Base-by-base conservation (phyloP, 2,329 filamentous ascomycete species). In the Lachnellula subtilissima region DNA sequence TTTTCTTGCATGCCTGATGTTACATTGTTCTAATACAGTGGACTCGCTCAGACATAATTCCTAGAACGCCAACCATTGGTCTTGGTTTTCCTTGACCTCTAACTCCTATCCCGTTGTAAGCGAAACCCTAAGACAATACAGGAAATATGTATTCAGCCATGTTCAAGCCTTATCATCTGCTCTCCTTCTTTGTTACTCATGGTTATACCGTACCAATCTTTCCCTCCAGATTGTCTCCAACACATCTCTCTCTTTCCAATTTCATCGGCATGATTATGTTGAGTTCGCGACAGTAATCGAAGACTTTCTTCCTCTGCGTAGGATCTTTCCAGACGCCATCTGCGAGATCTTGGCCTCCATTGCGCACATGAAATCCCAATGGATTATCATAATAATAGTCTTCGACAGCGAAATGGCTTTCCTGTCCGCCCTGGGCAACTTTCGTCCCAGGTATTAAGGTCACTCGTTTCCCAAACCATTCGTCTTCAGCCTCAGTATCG, bases 251-350 rank as follows among this genome's bases (percentile, higher is more conserved):
- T 43, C 73, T 66, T 67, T 79, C 76, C 12, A 81, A 67, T 66
- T 80, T 81, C 80, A 83, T 83, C 45, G 78, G 75, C 73, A 82
- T 74, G 56, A 81, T 77, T 64, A 83, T 71, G 60, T 72, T 75
- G 17, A 83, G 66, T 65, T 83, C 80, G 2, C 80, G 81, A 59
- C 81, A 83, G 68, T 83, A 83, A 19, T 76, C 71, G 60, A 81
- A 77, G 22, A 81, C 79, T 52, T 73, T 67, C 60, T 75, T 72
- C 32, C 80, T 71, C 57, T 74, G 71, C 2, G 61, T 64, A 2
- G 67, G 68, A 49, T 77, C 69, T 55, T 73, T 73, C 80, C 80
- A 83, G 15, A 81, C 74, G 2, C 64, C 69, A 19, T 74, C 73
- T 17, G 72, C 64, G 3, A 82, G 67, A 23, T 69, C 59, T 3